phyloP scores from a whole-genome alignment of 2,329 filamentous ascomycete genomes.

The Dothideomycetes sp. region DNA sequence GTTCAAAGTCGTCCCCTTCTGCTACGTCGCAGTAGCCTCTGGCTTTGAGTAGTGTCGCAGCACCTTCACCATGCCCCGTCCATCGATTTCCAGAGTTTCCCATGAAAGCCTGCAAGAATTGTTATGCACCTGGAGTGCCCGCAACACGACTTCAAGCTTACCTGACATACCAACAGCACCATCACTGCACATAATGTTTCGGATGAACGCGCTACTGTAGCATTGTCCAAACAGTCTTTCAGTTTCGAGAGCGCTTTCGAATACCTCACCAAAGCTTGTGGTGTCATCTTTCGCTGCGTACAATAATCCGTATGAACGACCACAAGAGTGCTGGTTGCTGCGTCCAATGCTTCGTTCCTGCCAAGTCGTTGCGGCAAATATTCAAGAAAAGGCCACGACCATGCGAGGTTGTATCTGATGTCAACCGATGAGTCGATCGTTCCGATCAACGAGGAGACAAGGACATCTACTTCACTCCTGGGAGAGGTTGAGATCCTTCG shows the following conservation, averaged over 20 bases:
- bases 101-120: not conserved
- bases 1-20: not conserved
- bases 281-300: not conserved
- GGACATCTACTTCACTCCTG: no score
- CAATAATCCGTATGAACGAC: constrained; percentile 7
- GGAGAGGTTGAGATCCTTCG: no score
- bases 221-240: constrained; percentile 1
- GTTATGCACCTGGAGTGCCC: not conserved
- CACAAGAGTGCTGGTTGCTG: constrained; percentile 7
- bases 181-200: constrained; percentile 11
- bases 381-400: constrained; percentile 11
- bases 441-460: not conserved
- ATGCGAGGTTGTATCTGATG: constrained; percentile 4
- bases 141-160: not conserved
- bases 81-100: constrained; percentile 1
- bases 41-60: constrained; percentile 8
- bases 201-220: not conserved
- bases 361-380: constrained; percentile 9
- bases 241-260: not conserved
- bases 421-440: not conserved
- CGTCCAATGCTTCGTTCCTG: constrained; percentile 11
- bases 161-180: constrained; percentile 12
- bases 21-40: not conserved
- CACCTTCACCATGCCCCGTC: constrained; percentile 11
- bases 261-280: not conserved